phyloP scores from a whole-genome alignment of 2,329 filamentous ascomycete species.

The Clarireedia monteithiana region DNA sequence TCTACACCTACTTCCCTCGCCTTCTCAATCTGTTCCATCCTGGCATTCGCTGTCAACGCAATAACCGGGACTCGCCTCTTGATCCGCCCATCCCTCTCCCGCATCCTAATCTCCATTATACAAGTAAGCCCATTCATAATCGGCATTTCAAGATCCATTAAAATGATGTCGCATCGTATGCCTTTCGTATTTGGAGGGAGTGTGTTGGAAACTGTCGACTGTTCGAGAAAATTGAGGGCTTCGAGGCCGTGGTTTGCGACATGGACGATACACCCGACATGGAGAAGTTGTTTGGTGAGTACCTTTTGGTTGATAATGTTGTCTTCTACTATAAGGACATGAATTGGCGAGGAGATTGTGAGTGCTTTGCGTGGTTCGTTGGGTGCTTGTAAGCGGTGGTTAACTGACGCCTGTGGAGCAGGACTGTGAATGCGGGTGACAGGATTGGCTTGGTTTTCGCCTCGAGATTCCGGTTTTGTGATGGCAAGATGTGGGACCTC shows the following conservation, averaged over 20 bases:
- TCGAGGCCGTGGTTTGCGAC: constrained; percentile 51
- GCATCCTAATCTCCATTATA: constrained; percentile 53
- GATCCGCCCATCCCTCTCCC: constrained; percentile 44
- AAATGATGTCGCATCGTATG: constrained; percentile 48
- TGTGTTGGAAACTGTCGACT: constrained; percentile 16
- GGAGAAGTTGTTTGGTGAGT: constrained; percentile 41
- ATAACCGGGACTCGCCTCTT: constrained; percentile 33
- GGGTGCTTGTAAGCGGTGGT: not conserved
- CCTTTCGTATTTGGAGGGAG: constrained; percentile 12
- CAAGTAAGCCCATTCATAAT: constrained; percentile 63
- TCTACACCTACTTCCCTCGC: constrained; percentile 33
- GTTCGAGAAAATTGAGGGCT: constrained; percentile 36
- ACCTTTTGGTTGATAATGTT: constrained; percentile 44
- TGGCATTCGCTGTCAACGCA: constrained; percentile 28
- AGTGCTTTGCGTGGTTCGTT: not conserved
- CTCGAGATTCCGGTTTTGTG: constrained; percentile 2
- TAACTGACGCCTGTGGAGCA: not conserved
- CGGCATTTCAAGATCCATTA: constrained; percentile 75
- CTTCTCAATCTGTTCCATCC: constrained; percentile 21
- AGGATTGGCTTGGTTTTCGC: not conserved
- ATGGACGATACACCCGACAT: constrained; percentile 33
- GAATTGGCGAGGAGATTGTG: constrained; percentile 10
- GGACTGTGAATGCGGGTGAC: constrained; percentile 1
- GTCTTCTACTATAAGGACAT: constrained; percentile 50
- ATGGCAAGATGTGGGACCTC: not conserved